These are phyloP conservation scores for Pisolithus orientalis DNA, from an alignment of 768 basidiomycete species.

Conservation along the genomic window DNA sequence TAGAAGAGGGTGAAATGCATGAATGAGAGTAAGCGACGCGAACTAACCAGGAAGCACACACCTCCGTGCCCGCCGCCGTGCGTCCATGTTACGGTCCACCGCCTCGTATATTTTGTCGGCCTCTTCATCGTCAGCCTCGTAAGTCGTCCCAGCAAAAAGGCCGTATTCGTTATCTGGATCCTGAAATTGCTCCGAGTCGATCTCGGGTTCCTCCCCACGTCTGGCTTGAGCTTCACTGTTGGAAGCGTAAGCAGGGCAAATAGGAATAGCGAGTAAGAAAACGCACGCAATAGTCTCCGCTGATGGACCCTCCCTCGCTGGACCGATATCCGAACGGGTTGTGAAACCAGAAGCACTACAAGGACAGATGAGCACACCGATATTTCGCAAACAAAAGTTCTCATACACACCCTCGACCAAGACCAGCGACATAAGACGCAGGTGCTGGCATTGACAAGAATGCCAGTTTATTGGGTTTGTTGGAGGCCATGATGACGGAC, in stretches of 20 bases:
- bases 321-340: constrained; percentile 97
- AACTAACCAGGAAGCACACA: constrained; percentile 48
- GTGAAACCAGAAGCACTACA: constrained; percentile 92
- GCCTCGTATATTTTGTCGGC: constrained; percentile 91
- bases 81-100: constrained; percentile 91
- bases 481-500: constrained; percentile 32
- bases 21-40: constrained; percentile 20
- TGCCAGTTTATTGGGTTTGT: constrained; percentile 74
- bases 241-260: constrained; percentile 1
- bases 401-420: constrained; percentile 80
- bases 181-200: constrained; percentile 88
- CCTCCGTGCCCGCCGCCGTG: constrained; percentile 73
- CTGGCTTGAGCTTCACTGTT: constrained; percentile 79
- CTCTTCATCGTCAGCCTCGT: constrained; percentile 97
- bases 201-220: constrained; percentile 82
- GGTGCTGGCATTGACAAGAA: constrained; percentile 91
- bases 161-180: constrained; percentile 98
- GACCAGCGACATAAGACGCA: constrained; percentile 96
- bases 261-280: neutral
- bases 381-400: neutral
- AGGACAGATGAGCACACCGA: constrained; percentile 6
- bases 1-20: constrained; percentile 26
- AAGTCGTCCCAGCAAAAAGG: constrained; percentile 90
- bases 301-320: constrained; percentile 90
- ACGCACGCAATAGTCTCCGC: constrained; percentile 86